A percentile compares a stretch with the other conserved stretches of the same genome.
Evolutionary conservation across 352 stramenopile genomes (phyloP).

Genomic region (Phytophthora citrophthora): DNA sequence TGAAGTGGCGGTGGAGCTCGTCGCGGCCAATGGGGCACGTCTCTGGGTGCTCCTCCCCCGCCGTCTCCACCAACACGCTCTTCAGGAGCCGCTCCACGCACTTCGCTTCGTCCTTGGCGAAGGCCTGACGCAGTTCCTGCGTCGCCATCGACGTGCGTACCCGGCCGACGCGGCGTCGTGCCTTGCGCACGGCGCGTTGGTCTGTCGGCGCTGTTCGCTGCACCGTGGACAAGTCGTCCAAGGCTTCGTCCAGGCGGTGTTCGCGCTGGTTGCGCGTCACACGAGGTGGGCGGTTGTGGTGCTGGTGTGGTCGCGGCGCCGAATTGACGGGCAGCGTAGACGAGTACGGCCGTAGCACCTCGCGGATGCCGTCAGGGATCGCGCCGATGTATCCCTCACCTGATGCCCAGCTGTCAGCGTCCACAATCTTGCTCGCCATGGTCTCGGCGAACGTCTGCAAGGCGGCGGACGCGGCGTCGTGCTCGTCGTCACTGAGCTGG

Average conservation of each 20-base stretch:
- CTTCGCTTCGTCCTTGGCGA: slow-evolving; percentile 3
- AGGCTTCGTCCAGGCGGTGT: slow-evolving; percentile 8
- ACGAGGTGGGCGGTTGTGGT: neutral
- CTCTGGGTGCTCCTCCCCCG: neutral
- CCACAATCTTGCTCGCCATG: no score
- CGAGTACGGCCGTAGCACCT: no score
- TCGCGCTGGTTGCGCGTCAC: slow-evolving; percentile 1
- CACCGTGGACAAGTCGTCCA: slow-evolving; percentile 7
- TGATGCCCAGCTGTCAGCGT: no score
- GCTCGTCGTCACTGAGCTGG: no score
- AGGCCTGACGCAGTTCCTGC: neutral
- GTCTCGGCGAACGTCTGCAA: no score
- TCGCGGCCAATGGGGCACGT: neutral
- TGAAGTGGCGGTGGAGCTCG: neutral
- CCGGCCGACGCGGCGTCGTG: slow-evolving; percentile 8
- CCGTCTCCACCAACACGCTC: neutral
- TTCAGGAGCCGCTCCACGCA: neutral
- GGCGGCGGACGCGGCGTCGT: no score
- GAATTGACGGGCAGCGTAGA: neutral
- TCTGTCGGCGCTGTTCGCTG: neutral
- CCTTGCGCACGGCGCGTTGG: neutral
- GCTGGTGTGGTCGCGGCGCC: neutral
- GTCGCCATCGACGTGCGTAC: neutral
- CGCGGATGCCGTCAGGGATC: neutral
- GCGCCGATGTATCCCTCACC: slow-evolving; percentile 25